Conservation (phyloP, 2,329 filamentous ascomycete species). For the Venturia asperata region DNA sequence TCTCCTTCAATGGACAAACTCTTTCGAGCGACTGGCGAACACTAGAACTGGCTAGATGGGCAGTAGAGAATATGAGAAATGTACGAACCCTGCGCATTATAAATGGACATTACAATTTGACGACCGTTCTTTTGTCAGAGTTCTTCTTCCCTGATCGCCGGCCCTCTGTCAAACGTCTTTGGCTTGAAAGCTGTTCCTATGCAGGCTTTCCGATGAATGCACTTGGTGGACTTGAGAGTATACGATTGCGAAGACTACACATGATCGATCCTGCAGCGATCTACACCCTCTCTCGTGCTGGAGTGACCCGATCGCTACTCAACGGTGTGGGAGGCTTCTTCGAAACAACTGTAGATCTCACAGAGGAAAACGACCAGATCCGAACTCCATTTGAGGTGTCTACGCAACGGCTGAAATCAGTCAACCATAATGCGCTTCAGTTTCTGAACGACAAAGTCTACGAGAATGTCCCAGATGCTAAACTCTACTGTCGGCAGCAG, state of each 20-base stretch:
- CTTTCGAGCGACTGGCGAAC: constrained; percentile 37
- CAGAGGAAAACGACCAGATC: constrained; percentile 18
- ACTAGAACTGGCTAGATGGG: constrained; percentile 33
- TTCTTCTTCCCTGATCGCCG: constrained; percentile 33
- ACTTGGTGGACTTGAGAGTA: constrained; percentile 31
- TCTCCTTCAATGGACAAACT: constrained; percentile 34
- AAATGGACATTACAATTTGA: constrained; percentile 38
- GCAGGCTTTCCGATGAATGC: constrained; percentile 25
- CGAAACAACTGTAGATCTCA: constrained; percentile 27
- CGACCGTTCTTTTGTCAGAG: constrained; percentile 34
- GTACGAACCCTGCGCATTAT: constrained; percentile 40
- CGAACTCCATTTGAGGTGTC: constrained; percentile 17
- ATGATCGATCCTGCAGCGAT: constrained; percentile 25
- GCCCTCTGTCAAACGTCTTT: constrained; percentile 35
- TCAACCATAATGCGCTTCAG: constrained; percentile 21
- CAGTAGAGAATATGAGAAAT: constrained; percentile 36
- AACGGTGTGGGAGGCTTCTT: constrained; percentile 27
- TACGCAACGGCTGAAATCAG: constrained; percentile 20
- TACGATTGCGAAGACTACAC: constrained; percentile 38
- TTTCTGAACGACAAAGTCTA: constrained; percentile 17
- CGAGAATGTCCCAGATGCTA: constrained; percentile 12
- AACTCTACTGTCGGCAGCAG: not conserved
- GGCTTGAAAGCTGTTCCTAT: constrained; percentile 41
- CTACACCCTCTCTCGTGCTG: constrained; percentile 28
- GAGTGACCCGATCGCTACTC: not conserved